Conservation (phyloP, 2,329 filamentous ascomycete species). For the Kalmusia sp. region DNA sequence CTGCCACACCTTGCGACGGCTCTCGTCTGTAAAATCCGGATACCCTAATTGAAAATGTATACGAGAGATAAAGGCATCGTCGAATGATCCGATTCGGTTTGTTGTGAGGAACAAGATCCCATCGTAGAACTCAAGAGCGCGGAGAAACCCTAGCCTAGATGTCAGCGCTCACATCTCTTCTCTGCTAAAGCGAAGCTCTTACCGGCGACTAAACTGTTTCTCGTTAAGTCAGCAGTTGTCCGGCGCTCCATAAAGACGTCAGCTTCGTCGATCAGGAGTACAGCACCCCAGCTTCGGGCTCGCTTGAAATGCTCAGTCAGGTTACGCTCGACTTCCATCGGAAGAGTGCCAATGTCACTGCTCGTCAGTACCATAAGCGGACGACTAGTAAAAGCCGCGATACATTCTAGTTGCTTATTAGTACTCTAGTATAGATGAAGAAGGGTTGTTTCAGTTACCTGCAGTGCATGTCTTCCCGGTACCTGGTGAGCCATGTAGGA, state of each 20-base stretch:
- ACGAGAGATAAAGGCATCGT: constrained; percentile 85
- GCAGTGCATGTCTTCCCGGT: constrained; percentile 31
- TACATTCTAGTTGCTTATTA: constrained; percentile 35
- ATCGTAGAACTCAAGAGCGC: constrained; percentile 48
- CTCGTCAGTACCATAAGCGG: constrained; percentile 41
- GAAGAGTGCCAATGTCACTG: constrained; percentile 33
- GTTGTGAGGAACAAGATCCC: constrained; percentile 50
- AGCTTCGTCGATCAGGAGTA: constrained; percentile 59
- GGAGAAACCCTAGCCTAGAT: constrained; percentile 26
- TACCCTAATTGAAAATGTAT: constrained; percentile 85
- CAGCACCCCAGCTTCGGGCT: constrained; percentile 34
- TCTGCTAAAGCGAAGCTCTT: background rate
- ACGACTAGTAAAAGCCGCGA: constrained; percentile 38
- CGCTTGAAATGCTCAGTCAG: constrained; percentile 21
- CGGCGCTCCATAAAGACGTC: constrained; percentile 36
- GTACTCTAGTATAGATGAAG: background rate
- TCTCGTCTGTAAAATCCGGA: constrained; percentile 19
- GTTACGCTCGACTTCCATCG: constrained; percentile 7
- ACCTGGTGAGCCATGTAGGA: constrained; percentile 26
- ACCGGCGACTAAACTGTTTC: constrained; percentile 20
- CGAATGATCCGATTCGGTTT: constrained; percentile 65
- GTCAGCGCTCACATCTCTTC: background rate
- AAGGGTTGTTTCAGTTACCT: constrained; percentile 22
- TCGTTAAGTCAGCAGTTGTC: constrained; percentile 20
- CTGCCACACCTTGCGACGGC: constrained; percentile 29